Conservation (phyloP, 495 filamentous ascomycete genomes). For the Aspergillus campestris region DNA sequence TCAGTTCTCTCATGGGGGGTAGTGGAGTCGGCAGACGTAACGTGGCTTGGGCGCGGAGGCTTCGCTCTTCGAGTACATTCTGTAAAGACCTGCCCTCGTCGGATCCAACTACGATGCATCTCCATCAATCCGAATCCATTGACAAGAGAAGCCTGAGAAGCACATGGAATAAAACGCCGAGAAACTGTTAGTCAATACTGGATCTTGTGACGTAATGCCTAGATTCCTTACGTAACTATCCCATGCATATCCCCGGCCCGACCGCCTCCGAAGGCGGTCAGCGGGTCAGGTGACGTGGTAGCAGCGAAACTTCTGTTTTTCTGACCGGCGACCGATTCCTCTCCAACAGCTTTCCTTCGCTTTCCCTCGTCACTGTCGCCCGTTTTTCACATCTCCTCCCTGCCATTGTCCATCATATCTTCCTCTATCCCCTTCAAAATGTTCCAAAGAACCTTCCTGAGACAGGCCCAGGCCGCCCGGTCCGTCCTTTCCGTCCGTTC, state of each 20-base stretch:
- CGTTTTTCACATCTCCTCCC: neutral
- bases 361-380: constrained; percentile 1
- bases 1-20: no score
- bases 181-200: no score
- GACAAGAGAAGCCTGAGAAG: no score
- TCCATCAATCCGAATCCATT: no score
- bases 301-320: constrained; percentile 16
- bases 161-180: no score
- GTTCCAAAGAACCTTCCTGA: constrained; percentile 39
- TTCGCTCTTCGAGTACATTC: no score
- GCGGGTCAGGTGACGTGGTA: constrained; percentile 11
- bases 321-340: constrained; percentile 1
- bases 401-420: constrained; percentile 4
- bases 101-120: no score
- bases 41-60: no score
- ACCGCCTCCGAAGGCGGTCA: constrained; percentile 4
- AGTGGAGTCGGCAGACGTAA: no score
- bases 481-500: constrained; percentile 29
- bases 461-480: constrained; percentile 36
- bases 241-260: neutral
- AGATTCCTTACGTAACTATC: no score
- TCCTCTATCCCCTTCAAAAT: constrained; percentile 19
- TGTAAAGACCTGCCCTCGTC: no score
- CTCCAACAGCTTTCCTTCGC: neutral
- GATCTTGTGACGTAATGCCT: no score